Evolutionary conservation across 768 basidiomycete species (phyloP), one percentile per base, ranked within the genome.

Genomic region (Tubosaeta sp.): DNA sequence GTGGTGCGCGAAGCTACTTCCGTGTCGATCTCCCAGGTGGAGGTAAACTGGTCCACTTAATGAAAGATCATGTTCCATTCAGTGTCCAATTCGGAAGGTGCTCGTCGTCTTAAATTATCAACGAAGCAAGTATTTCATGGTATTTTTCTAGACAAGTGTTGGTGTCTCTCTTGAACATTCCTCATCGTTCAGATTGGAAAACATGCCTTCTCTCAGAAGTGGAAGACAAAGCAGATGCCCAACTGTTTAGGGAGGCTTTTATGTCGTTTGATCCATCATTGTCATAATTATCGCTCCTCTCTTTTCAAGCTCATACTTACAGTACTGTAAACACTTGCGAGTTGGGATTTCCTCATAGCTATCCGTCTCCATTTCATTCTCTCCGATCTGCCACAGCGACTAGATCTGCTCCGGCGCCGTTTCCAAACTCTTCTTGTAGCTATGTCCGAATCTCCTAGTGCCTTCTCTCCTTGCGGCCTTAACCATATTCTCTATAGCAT

Each of bases 81-180:
- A 85, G 84, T 56, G 74, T 98, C 40, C 93, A 97, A 65, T 98
- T 98, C 69, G 94, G 93, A 54, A 82, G 95, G 94, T 95, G 64
- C 65, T 35, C 51, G 35, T 27, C 31, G 40, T 36, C 51, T 4
- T 39, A 11, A 34, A 18, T 29, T 31, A 18, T 43, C 14, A 27
- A 46, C 36, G 5, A 42, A 27, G 38, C 29, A 1, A 14, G 14
- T 0, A 0, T 36, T 53, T 52, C 29, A 54, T 16, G 21, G 44
- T 53, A 54, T 59, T 22, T 35, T 44, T 52, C 43, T 63, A 97
- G 95, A 69, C 83, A 87, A 68, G 91, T 89, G 14, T 64, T 97
- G 39, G 90, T 86, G 6, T 74, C 79, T 31, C 68, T 97, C n/a
- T 63, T 98, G 48, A 83, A 77, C 14, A 80, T 82, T 48, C 84